phyloP scores from a whole-genome alignment of 1,284 basidiomycete species.

The Taiwanofungus camphoratus region DNA sequence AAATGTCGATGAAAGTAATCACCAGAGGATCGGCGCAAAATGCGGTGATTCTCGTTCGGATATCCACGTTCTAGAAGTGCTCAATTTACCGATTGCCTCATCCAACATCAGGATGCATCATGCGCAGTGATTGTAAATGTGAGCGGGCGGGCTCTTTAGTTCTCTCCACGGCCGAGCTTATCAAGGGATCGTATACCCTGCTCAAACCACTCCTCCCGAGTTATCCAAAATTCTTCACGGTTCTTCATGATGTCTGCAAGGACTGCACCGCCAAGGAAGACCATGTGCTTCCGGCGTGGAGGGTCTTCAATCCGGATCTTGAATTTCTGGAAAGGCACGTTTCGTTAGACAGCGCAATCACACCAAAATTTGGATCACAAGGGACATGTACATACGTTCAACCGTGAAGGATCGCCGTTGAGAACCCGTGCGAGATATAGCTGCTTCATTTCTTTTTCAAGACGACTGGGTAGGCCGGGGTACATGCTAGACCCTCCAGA shows the following conservation, averaged over 20 bases:
- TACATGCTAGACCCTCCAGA: slow-evolving; percentile 99
- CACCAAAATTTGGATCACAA: background rate
- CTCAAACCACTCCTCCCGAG: slow-evolving; percentile 90
- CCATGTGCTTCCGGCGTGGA: slow-evolving; percentile 97
- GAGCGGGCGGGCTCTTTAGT: too few species aligned
- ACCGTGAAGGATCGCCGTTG: slow-evolving; percentile 74
- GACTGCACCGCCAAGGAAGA: slow-evolving; percentile 96
- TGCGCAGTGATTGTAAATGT: too few species aligned
- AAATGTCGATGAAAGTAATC: too few species aligned
- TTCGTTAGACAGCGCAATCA: background rate
- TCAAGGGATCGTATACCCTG: slow-evolving; percentile 79
- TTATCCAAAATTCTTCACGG: slow-evolving; percentile 93
- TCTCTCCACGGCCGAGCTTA: slow-evolving; percentile 72
- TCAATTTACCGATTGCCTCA: too few species aligned
- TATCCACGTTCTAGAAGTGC: too few species aligned
- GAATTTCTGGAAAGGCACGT: slow-evolving; percentile 72
- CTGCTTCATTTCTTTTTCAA: slow-evolving; percentile 99
- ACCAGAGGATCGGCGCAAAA: too few species aligned
- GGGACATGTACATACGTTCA: slow-evolving; percentile 70
- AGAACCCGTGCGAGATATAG: slow-evolving; percentile 90
- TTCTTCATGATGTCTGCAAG: slow-evolving; percentile 98
- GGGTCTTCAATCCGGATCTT: slow-evolving; percentile 99
- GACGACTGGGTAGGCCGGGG: slow-evolving; percentile 90
- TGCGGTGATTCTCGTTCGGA: too few species aligned
- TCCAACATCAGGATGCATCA: too few species aligned